Conservation (phyloP, 139 green algal genomes). For the Eudorina sp. region DNA sequence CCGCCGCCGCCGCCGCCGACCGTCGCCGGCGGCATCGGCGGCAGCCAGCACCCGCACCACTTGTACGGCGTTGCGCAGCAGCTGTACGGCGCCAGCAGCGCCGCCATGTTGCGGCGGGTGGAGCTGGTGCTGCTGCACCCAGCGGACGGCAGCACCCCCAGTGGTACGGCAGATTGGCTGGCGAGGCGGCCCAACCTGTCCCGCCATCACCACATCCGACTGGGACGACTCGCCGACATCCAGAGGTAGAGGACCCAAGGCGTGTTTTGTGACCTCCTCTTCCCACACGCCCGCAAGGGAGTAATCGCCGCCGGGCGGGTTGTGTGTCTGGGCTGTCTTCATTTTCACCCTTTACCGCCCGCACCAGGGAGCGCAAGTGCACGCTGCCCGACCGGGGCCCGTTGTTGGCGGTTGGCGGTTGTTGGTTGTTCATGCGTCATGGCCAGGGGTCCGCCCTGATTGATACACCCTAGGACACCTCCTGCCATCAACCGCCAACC, state of each 20-base stretch:
- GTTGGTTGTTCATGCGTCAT: too few species aligned
- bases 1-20: slow-evolving; percentile 7
- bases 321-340: too few species aligned
- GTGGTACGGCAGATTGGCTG: slow-evolving; percentile 71
- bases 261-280: too few species aligned
- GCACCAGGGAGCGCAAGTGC: too few species aligned
- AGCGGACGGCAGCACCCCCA: slow-evolving; percentile 41
- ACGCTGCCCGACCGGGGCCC: too few species aligned
- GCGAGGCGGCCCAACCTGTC: slow-evolving; percentile 64
- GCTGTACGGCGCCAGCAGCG: slow-evolving; percentile 18
- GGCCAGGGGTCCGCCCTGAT: too few species aligned
- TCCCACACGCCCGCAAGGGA: too few species aligned
- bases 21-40: neutral
- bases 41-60: neutral
- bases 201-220: slow-evolving; percentile 80
- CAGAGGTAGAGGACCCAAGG: slow-evolving; percentile 53
- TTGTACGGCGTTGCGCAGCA: neutral
- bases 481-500: too few species aligned
- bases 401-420: too few species aligned
- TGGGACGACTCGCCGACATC: slow-evolving; percentile 61
- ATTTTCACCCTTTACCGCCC: too few species aligned
- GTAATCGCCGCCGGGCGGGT: too few species aligned
- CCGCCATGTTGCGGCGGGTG: slow-evolving; percentile 58
- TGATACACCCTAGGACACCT: too few species aligned
- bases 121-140: slow-evolving; percentile 80